Base-by-base conservation (phyloP, 2,329 filamentous ascomycete species). In the Clonostachys rosea region DNA sequence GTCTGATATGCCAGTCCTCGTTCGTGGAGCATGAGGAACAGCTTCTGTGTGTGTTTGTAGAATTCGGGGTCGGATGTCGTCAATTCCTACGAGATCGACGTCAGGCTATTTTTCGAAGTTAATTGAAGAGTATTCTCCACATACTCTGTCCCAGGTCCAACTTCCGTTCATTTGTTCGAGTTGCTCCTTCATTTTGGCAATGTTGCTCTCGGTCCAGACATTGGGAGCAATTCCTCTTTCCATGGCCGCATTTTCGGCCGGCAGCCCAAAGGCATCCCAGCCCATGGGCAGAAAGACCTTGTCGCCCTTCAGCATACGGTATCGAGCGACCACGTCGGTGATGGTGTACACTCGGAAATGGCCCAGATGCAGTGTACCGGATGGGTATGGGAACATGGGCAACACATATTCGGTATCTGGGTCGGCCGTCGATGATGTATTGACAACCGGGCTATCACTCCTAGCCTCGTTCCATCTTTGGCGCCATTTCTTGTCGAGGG, bases 381-480 rank as follows among this genome's bases (percentile, higher is more conserved):
- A 95, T 1, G 91, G 91, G 63, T 96, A 96, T 0, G 91, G 91
- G 61, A 95, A 95, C 91, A 96, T 96, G 54, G 91, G 86, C 46
- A 95, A 74, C 51, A 95, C 81, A 63, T 92, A 95, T 64, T 74
- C 75, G 48, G 67, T 66, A 40, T 66, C 56, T 52, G 56, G 50
- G 43, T 54, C 45, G 43, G 48, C 50, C 12, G 45, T 52, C 34
- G 53, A 12, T 24, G 50, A 40, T 20, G 52, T n/a, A n/a, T 14
- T 30, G 14, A 13, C 30, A 20, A n/a, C n/a, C 16, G 11, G 12
- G 50, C 40, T 14, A 40, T 48, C 41, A 46, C 48, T 43, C 40
- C 55, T 52, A 43, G 50, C 46, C 8, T 55, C 46, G 12, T 58
- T 58, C 76, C 77, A 80, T 52, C 57, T 52, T 62, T 65, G 59